These are phyloP conservation scores for Schizonepeta tenuifolia DNA, from an alignment of 257 asterid species.

Conservation along the genomic window DNA sequence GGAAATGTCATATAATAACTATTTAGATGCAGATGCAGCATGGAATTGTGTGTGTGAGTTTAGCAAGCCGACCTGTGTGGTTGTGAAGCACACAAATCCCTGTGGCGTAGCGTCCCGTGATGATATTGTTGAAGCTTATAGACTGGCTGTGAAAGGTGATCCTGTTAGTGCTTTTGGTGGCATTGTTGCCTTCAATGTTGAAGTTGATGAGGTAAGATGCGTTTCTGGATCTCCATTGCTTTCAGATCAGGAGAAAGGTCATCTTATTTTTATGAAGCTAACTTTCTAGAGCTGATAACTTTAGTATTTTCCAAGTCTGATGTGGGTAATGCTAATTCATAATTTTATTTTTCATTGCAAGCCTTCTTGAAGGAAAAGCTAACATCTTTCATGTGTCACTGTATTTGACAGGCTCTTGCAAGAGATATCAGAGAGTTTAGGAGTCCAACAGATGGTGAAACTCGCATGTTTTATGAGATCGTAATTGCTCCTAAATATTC, in stretches of 20 bases:
- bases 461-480: conserved; percentile 95
- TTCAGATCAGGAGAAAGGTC: not conserved
- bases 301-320: not conserved
- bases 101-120: conserved; percentile 96
- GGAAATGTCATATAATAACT: conserved; percentile 97
- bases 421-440: conserved; percentile 90
- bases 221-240: conserved; percentile 19
- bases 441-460: conserved; percentile 89
- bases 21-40: conserved; percentile 97
- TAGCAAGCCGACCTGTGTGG: conserved; percentile 85
- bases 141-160: conserved; percentile 94
- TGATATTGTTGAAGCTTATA: conserved; percentile 83
- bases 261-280: not conserved
- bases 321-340: not conserved
- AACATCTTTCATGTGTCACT: conserved; percentile 1
- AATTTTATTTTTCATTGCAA: not conserved
- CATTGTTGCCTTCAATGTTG: conserved; percentile 95
- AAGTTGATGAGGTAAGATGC: conserved; percentile 86
- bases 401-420: conserved; percentile 72
- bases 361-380: not conserved
- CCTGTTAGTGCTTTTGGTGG: conserved; percentile 99
- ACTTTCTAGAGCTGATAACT: not conserved
- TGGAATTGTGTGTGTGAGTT: conserved; percentile 98
- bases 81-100: conserved; percentile 97
- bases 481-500: conserved; percentile 91